Percentiles rank a stretch among this genome's conserved stretches.
Evolutionary conservation across 2,329 filamentous ascomycete species (phyloP).

Genomic region (Diplodia scrobiculata): DNA sequence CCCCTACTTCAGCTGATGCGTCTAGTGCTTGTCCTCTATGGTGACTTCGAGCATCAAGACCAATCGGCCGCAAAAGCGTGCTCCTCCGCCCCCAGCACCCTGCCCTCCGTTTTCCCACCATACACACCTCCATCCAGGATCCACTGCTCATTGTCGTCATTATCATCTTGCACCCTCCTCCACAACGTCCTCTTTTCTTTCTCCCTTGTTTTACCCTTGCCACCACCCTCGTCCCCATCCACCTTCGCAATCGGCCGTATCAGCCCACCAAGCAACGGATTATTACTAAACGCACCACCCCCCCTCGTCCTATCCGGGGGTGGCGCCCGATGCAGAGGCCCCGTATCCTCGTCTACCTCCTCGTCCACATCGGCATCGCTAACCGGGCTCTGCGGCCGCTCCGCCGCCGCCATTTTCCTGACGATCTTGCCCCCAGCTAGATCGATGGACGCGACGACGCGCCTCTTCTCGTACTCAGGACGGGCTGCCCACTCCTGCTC

Average conservation of each 20-base stretch:
- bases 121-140: slow-evolving; percentile 57
- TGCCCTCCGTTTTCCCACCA: slow-evolving; percentile 39
- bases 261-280: slow-evolving; percentile 66
- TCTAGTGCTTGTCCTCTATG: neutral
- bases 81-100: slow-evolving; percentile 12
- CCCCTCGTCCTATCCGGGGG: slow-evolving; percentile 39
- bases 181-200: slow-evolving; percentile 48
- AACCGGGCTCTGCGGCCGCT: slow-evolving; percentile 56
- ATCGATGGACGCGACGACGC: slow-evolving; percentile 82
- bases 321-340: slow-evolving; percentile 21
- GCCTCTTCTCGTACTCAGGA: slow-evolving; percentile 86
- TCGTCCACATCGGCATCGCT: slow-evolving; percentile 58
- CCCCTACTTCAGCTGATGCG: neutral
- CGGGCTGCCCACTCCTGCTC: slow-evolving; percentile 84
- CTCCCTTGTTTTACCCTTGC: slow-evolving; percentile 41
- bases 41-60: neutral
- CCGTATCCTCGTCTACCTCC: slow-evolving; percentile 30
- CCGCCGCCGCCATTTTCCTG: slow-evolving; percentile 64
- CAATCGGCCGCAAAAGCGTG: slow-evolving; percentile 11
- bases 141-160: slow-evolving; percentile 57
- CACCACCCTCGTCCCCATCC: slow-evolving; percentile 53
- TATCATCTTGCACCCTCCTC: slow-evolving; percentile 57
- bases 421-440: slow-evolving; percentile 76
- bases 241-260: slow-evolving; percentile 62
- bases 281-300: slow-evolving; percentile 62